Base-by-base conservation (phyloP, 1,284 basidiomycete species). In the Wallemia hederae region DNA sequence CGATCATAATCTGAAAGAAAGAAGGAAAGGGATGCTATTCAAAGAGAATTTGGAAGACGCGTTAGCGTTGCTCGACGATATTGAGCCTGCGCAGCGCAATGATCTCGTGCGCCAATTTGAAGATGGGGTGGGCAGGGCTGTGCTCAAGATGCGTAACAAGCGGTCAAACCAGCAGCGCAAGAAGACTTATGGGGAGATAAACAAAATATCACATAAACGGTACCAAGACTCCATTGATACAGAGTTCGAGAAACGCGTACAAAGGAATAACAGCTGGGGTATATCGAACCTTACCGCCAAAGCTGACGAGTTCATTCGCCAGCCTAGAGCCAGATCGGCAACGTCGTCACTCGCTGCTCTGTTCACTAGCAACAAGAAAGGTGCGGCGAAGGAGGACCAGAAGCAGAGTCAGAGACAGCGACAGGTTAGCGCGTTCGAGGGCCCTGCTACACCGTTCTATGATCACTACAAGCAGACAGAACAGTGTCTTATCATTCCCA, bases 21-120 rank as follows among this genome's bases (percentile, higher is more conserved):
- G 92, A 27, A 76, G 92, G 33, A 82, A 85, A 67, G 90, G 91
- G 1, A 73, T 98, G 22, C 73, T 94, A 25, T 94, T 92, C 70
- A 84, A 84, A 1, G 91, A 96, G 70, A 91, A 92, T 67, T 72
- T 96, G 28, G 85, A 82, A 22, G 92, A 96, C 66, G 91, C 90
- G 1, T 74, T 97, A 65, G 82, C 75, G 58, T 74, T 85, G 56
- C 77, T 76, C 55, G 76, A 79, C 60, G 64, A 70, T 1, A 66
- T 66, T n/a, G 65, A 66, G 14, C 60, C 58, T 27, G 58, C 33
- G 17, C 39, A 29, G 15, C 57, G 59, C 1, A 39, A 22, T 19
- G 55, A 19, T 28, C 59, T 58, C 25, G 56, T 58, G 2, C n/a
- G 26, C 14, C 17, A 25, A 26, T 25, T 28, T 29, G 63, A 65